Evolutionary conservation across 768 basidiomycete species (phyloP).

Genomic region (Mycena pura): DNA sequence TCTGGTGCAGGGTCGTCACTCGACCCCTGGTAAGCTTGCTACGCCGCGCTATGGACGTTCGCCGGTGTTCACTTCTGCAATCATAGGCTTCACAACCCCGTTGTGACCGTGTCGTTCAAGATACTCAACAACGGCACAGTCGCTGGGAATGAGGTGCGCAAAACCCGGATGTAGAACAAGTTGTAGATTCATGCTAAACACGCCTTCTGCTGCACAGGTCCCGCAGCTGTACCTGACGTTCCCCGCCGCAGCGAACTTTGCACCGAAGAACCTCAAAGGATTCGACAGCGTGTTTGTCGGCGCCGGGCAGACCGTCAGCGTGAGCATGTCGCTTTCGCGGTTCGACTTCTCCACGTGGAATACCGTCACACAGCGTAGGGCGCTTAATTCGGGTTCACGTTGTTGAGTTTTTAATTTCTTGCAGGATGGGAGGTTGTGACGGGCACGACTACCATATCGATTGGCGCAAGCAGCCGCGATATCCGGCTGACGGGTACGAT

Average conservation of each 20-base stretch:
- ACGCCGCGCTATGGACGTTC: not conserved
- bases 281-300: conserved; percentile 58
- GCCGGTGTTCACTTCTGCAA: not conserved
- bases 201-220: conserved; percentile 39
- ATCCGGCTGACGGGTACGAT: conserved; percentile 52
- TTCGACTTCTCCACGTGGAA: conserved; percentile 64
- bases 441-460: conserved; percentile 52
- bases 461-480: conserved; percentile 60
- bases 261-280: conserved; percentile 61
- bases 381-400: too few relatives aligned
- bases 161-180: not conserved
- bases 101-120: conserved; percentile 59
- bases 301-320: conserved; percentile 51
- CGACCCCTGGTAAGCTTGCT: conserved; percentile 50
- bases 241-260: conserved; percentile 53
- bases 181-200: not conserved
- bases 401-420: not conserved
- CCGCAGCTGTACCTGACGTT: conserved; percentile 62
- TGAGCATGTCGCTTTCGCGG: conserved; percentile 55
- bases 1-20: conserved; percentile 57
- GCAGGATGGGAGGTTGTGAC: conserved; percentile 56
- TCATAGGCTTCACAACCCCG: conserved; percentile 58
- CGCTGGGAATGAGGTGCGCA: conserved; percentile 59
- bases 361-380: conserved; percentile 49
- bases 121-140: conserved; percentile 60